These are phyloP conservation scores for Aspergillus sp. DNA, from an alignment of 2,329 filamentous ascomycete genomes.

Conservation along the genomic window DNA sequence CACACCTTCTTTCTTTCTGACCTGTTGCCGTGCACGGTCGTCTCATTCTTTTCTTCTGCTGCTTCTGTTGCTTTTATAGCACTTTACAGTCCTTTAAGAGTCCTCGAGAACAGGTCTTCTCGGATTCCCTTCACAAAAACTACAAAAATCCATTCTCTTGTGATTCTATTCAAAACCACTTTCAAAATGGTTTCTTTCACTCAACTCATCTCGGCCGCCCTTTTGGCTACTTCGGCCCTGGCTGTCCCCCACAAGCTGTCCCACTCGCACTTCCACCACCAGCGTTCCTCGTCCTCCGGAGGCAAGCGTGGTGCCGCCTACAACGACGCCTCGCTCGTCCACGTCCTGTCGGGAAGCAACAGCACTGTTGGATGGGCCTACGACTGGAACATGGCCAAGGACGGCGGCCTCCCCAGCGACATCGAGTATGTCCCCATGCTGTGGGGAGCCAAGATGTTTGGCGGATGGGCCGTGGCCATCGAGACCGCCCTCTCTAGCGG, in stretches of 20 bases:
- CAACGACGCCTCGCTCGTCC: slow-evolving; percentile 32
- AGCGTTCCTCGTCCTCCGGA: slow-evolving; percentile 12
- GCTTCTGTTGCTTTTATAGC: not conserved
- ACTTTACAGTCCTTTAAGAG: slow-evolving; percentile 2
- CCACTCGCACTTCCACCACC: slow-evolving; percentile 1
- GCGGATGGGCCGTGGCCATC: slow-evolving; percentile 30
- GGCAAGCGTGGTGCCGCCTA: slow-evolving; percentile 33
- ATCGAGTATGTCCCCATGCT: slow-evolving; percentile 44
- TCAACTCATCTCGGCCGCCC: slow-evolving; percentile 24
- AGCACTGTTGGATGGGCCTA: slow-evolving; percentile 39
- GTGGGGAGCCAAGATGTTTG: slow-evolving; percentile 36
- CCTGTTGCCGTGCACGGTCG: slow-evolving; percentile 31
- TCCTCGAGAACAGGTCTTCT: slow-evolving; percentile 18
- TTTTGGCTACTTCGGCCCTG: slow-evolving; percentile 30
- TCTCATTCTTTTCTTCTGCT: slow-evolving; percentile 5
- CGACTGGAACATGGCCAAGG: slow-evolving; percentile 36
- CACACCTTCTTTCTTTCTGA: slow-evolving; percentile 4
- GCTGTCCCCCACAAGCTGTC: slow-evolving; percentile 23
- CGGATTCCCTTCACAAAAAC: slow-evolving; percentile 1
- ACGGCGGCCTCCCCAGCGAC: slow-evolving; percentile 25
- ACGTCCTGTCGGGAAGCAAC: slow-evolving; percentile 21
- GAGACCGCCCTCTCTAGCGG: slow-evolving; percentile 29
- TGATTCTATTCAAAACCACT: slow-evolving; percentile 5
- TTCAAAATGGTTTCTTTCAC: slow-evolving; percentile 36
- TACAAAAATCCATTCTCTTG: slow-evolving; percentile 13